Evolutionary conservation across 176 grass and related monocot genomes (phyloP), one percentile per base, ranked within the genome.

Genomic region (Phyllostachys edulis): DNA sequence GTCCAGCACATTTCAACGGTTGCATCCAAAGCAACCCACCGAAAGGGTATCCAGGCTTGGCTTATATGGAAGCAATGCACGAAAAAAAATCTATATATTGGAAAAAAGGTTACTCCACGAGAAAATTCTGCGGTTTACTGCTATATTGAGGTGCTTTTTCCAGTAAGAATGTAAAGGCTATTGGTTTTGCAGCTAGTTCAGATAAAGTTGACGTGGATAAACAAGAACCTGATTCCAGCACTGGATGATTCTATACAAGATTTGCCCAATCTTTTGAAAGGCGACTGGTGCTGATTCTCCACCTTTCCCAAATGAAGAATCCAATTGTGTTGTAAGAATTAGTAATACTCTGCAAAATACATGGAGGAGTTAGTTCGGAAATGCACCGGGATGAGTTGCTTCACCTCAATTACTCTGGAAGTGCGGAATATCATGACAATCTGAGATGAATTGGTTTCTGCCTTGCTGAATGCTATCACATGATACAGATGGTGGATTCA

Each of bases 211-310:
- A 63, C 40, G 45, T 67, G 59, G 75, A 85, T 75, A 56, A 67
- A 32, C 24, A 55, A 82, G 88, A 86, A 90, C 84, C 67, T 78
- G 79, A 77, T 86, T 86, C 84, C 39, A 71, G 34, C 77, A 81
- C 71, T 81, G 52, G 63, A 6, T 75, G 41, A 85, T 80, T 67
- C 44, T 42, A 17, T 9, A 27, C 23, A 47, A 27, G 47, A 84
- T 34, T 56, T 69, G 23, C 17, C 27, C 47, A 49, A 66, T 72
- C 81, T 54, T 86, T 70, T 39, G 26, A 77, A 86, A 77, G 68
- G 65, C 66, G 23, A n/a, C n/a, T 29, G 78, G 86, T 86, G 73
- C 84, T 40, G 67, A 86, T 90, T 86, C 79, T 82, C 38, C 47
- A 71, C 46, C 21, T 59, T 67, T 49, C 71, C 12, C n/a, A 67